Base-by-base conservation (phyloP, 2,329 filamentous ascomycete genomes). In the Arthroderma uncinatum region DNA sequence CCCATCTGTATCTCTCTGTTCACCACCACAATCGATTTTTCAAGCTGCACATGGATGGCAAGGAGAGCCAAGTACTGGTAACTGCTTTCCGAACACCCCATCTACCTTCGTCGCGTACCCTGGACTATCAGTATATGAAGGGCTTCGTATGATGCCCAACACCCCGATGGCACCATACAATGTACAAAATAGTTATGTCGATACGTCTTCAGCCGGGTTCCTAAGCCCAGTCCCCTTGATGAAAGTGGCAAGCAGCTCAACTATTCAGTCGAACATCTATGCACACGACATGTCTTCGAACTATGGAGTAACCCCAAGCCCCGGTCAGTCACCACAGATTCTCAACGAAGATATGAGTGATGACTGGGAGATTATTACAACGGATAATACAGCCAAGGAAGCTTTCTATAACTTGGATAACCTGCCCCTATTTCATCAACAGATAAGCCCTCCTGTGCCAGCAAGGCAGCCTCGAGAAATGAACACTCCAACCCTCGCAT, bases 91-190 rank as follows among this genome's bases (percentile, higher is more conserved):
- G 56, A 62, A 63, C 34, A 34, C 61, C 9, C 53, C 64, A 7
- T 53, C 68, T 33, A 64, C 64, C 28, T 54, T 63, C 34, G 62
- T 61, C 4, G 50, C 54, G 16, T 60, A 56, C 62, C 64, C 12
- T 62, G 63, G 28, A 54, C 63, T 25, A 40, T 61, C 12, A 14
- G 62, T 61, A 23, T 71, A 67, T 55, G 62, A 65, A 14, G 40
- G 61, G 12, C 66, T 68, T 57, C 56, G 62, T 54, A 54, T 58
- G 21, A 55, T 60, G 8, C 54, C 66, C 10, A 62, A 64, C 25
- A 50, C 61, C 19, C 62, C 66, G 16, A 56, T 63, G 19, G 63
- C 66, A 6, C 61, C 65, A 1, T 62, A 68, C 16, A 42, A 36
- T 23, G 28, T 53, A 36, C 33, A 34, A 53, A 25, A 7, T 9